Base-by-base conservation (phyloP, 2,329 filamentous ascomycete genomes). In the Neurospora sp. region DNA sequence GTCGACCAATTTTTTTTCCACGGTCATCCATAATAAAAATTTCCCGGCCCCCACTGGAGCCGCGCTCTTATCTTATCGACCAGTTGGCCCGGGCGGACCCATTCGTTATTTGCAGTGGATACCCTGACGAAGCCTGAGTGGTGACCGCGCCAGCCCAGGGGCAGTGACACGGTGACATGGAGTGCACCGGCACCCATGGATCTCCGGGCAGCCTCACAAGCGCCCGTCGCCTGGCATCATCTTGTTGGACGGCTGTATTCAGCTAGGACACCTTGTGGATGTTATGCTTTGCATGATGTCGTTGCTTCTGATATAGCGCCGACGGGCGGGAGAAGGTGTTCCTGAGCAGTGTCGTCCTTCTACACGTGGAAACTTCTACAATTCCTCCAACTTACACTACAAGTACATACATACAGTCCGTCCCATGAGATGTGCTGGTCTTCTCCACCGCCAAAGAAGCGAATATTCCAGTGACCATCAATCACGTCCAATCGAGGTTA, bases 21-120 rank as follows among this genome's bases (percentile, higher is more conserved):
- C 36, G 15, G 5, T 17, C 68, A 67, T 62, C 66, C 66, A 69
- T 67, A 69, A 69, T 67, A 67, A 69, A 69, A 38, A 69, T 33
- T 38, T 42, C 17, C 36, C 28, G 52, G 52, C 15, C 52, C 46
- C 52, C 52, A 33, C 52, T 62, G 52, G 3, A 33, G 28, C 52
- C 23, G 23, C 52, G 52, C 13, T 28, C 52, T 69, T 69, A 69
- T 69, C 68, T 69, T 67, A 69, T 69, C 68, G 28, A 2, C 2
- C 9, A 42, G 28, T 4, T 39, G 38, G 68, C 4, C 33, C 28
- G 28, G 36, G 39, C 43, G 36, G 40, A 38, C 36, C n/a, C 10
- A 62, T 36, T n/a, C 52, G 28, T 33, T 62, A 62, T 33, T 33
- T 52, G n/a, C 43, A 52, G 43, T 52, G 43, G 43, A 52, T 23